Evolutionary conservation across 2,329 filamentous ascomycete species (phyloP), one percentile per base, ranked within the genome.

Genomic region (Spiromastix sp.): DNA sequence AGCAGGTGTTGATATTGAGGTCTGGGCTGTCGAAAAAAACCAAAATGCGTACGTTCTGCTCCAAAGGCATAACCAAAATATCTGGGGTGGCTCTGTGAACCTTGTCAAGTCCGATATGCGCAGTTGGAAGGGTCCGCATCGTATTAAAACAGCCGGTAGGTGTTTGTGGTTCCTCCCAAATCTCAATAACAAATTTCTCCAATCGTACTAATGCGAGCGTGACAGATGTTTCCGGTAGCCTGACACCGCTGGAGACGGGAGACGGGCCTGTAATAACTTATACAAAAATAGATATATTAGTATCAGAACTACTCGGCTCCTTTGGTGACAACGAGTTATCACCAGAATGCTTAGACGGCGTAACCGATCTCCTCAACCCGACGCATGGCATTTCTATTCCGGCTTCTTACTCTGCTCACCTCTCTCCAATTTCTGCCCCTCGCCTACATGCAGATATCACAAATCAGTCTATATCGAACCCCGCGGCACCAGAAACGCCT

Each of bases 61-160:
- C 2, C 77, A 94, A 42, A 74, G 84, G 16, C 85, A 93, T 53
- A 96, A 96, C 52, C 70, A 79, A 44, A 74, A 71, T 12, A 70
- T 77, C n/a, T 98, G 91, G 91, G 71, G 68, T 38, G 77, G 79
- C 15, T 72, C 72, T 35, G 89, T 95, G 13, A 87, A 79, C 2
- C 75, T 98, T 20, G 80, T 96, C 45, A 93, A 94, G 63, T 93
- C 86, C 1, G 91, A 98, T 56, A 98, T 98, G 91, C 79, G 91
- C 32, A 81, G 81, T 40, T 98, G 93, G 93, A 82, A 83, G 50
- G 93, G 93, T 0, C 89, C 89, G 2, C 22, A 41, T 17, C 47
- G 45, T 13, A 19, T 44, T n/a, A n/a, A n/a, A n/a, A n/a, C n/a
- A n/a, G n/a, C 15, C 26, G 20, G 8, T 40, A 31, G 15, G 22